phyloP scores from a whole-genome alignment of 164 flowering plant genomes.

The Berberis vulgaris region DNA sequence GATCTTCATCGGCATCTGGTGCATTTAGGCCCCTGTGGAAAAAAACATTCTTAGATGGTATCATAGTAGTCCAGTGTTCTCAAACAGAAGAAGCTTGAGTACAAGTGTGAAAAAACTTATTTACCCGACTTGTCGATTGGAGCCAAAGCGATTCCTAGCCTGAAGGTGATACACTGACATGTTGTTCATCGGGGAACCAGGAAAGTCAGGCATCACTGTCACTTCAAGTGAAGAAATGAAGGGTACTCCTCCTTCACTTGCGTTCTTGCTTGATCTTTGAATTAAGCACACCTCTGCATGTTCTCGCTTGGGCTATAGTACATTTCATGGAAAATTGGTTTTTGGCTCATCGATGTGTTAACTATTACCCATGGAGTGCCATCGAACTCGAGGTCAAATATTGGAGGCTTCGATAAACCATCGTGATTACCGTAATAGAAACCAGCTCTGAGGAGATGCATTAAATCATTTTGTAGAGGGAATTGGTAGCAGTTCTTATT shows the following conservation, averaged over 20 bases:
- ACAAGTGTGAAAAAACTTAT: too few relatives aligned
- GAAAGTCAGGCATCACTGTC: neutral
- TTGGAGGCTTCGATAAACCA: neutral
- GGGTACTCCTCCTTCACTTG: neutral
- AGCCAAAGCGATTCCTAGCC: neutral
- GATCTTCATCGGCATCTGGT: too few relatives aligned
- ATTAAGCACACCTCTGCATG: neutral
- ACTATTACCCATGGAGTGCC: neutral
- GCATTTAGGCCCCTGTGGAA: too few relatives aligned
- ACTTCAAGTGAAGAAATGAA: neutral
- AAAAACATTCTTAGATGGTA: too few relatives aligned
- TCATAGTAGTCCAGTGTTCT: too few relatives aligned
- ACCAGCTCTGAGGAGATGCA: neutral
- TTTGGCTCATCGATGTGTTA: neutral
- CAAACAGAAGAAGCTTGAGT: too few relatives aligned
- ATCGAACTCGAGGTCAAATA: neutral
- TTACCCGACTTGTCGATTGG: neutral
- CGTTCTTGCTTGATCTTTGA: too few relatives aligned
- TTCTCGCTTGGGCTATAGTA: neutral
- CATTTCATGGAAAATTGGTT: neutral
- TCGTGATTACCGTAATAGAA: neutral
- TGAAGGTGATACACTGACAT: neutral
- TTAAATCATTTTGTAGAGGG: neutral
- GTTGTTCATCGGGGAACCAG: neutral
- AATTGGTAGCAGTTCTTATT: neutral